A percentile compares a stretch with the other conserved stretches of the same genome.
Evolutionary conservation across 352 stramenopile species (phyloP).

Genomic region (Phytophthora macrochlamydospora): DNA sequence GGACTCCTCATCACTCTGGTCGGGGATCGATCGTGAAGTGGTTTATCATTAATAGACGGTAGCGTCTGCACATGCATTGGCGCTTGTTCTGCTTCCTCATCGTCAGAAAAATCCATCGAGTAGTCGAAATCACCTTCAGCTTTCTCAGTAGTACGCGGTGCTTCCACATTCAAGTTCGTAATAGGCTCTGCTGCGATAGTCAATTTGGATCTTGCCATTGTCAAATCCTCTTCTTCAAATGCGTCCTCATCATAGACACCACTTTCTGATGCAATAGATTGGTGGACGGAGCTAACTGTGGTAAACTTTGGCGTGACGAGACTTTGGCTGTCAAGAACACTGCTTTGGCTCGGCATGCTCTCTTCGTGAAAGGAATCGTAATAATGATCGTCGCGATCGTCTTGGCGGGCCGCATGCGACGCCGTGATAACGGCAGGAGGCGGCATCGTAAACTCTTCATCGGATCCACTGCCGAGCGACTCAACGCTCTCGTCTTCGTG

Average conservation of each 20-base stretch:
- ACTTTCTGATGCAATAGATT: constrained; percentile 39
- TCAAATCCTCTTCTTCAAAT: constrained; percentile 56
- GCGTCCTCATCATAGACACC: constrained; percentile 54
- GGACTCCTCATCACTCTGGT: background rate
- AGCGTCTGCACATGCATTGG: background rate
- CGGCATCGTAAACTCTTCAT: background rate
- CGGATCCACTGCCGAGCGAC: constrained; percentile 19
- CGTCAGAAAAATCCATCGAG: constrained; percentile 77
- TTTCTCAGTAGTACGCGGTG: constrained; percentile 7
- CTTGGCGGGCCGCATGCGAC: constrained; percentile 3
- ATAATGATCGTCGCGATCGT: constrained; percentile 17
- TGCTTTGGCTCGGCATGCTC: constrained; percentile 44
- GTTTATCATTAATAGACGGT: background rate
- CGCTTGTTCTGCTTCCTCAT: constrained; percentile 19
- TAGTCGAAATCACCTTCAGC: constrained; percentile 59
- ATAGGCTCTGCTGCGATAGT: background rate
- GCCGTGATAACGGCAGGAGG: background rate
- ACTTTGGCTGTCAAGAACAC: constrained; percentile 25
- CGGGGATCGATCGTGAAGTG: no score
- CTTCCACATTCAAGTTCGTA: background rate
- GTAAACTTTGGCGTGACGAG: background rate
- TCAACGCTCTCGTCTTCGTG: constrained; percentile 17
- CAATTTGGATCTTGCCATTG: background rate
- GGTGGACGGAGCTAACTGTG: background rate
- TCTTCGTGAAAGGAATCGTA: constrained; percentile 30